Evolutionary conservation across 108 stramenopile species (phyloP).

Genomic region (Pseudonitzschia multiseries): DNA sequence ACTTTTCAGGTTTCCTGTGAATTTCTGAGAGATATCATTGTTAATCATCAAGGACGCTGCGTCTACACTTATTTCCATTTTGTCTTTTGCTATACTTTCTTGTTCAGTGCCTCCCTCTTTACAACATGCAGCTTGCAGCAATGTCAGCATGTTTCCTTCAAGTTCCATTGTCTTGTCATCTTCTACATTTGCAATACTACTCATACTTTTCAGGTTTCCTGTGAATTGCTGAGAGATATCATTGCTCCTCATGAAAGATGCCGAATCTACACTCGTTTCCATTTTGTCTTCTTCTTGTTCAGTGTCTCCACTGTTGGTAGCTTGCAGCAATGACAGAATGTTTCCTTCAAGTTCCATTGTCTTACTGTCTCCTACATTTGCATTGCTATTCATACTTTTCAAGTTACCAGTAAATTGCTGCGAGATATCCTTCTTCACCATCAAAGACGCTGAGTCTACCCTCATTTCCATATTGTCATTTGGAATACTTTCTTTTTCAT

Average conservation of each 20-base stretch:
- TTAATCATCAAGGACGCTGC: background rate
- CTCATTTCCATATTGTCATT: background rate
- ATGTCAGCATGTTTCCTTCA: slow-evolving; percentile 28
- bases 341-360: slow-evolving; percentile 23
- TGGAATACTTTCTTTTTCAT: background rate
- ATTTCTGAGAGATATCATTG: background rate
- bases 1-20: background rate
- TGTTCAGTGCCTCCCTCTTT: background rate
- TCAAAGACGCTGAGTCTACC: background rate
- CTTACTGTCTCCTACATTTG: background rate
- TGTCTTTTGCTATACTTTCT: background rate
- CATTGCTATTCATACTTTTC: background rate
- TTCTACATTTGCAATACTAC: background rate
- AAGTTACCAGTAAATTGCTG: background rate
- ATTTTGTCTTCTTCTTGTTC: background rate
- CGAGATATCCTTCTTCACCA: background rate
- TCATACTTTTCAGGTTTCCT: background rate
- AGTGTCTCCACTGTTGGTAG: background rate
- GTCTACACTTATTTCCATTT: background rate
- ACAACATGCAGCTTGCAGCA: slow-evolving; percentile 15
- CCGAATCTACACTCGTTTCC: no score
- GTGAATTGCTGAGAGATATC: background rate
- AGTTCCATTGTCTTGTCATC: slow-evolving; percentile 12
- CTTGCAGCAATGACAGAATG: slow-evolving; percentile 17
- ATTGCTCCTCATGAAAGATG: background rate